Conservation (phyloP, 768 basidiomycete genomes). For the Mrakia blollopis region DNA sequence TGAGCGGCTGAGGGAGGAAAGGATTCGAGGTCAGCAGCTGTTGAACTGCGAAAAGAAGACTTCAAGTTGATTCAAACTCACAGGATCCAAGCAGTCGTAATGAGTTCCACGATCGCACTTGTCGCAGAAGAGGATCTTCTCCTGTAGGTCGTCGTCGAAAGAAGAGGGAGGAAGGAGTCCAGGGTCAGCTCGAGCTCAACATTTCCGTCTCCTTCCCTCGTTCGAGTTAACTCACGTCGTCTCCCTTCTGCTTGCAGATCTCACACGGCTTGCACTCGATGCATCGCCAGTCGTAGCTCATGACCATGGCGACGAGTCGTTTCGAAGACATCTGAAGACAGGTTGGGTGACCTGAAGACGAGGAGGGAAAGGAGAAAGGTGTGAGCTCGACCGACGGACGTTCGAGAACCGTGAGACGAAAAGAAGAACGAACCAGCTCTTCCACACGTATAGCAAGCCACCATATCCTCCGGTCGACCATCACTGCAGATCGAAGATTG, state of each 20-base stretch:
- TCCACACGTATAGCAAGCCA: slow-evolving; percentile 13
- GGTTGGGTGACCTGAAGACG: slow-evolving; percentile 68
- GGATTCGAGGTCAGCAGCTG: neutral
- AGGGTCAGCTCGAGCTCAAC: slow-evolving; percentile 1
- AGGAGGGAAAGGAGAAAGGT: neutral
- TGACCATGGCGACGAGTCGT: slow-evolving; percentile 55
- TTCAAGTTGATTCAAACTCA: neutral
- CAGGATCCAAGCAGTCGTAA: slow-evolving; percentile 40
- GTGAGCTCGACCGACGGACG: neutral
- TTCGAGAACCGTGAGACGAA: neutral
- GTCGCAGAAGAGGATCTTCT: slow-evolving; percentile 83
- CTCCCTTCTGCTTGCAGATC: slow-evolving; percentile 74
- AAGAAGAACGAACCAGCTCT: neutral
- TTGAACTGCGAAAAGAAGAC: too few species aligned
- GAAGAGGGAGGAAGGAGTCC: neutral
- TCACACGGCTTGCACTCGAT: slow-evolving; percentile 90
- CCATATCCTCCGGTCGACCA: slow-evolving; percentile 21
- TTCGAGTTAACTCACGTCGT: slow-evolving; percentile 65
- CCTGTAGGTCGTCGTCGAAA: slow-evolving; percentile 48
- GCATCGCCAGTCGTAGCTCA: slow-evolving; percentile 77
- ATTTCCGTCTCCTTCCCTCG: neutral
- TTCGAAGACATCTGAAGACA: slow-evolving; percentile 62
- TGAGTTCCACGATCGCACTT: slow-evolving; percentile 67
- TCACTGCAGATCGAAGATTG: slow-evolving; percentile 17
- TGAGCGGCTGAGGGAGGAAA: slow-evolving; percentile 55